Evolutionary conservation across 139 green algal species (phyloP).

Genomic region (Chlamydomonas urium): DNA sequence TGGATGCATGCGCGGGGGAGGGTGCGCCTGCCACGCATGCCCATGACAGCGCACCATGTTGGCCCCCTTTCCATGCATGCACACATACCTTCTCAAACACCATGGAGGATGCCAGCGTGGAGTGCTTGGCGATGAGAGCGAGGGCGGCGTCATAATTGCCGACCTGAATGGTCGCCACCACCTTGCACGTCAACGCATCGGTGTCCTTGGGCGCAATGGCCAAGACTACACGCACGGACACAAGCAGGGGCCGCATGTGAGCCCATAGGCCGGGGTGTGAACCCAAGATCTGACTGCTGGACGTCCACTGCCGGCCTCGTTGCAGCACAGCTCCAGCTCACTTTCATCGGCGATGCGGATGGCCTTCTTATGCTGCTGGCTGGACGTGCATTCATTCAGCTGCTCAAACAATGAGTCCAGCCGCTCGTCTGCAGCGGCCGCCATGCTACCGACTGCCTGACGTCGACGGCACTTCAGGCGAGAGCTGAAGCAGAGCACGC

Average conservation of each 20-base stretch:
- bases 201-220: constrained; percentile 52
- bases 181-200: constrained; percentile 67
- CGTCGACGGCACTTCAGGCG: too few relatives aligned
- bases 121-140: constrained; percentile 22
- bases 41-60: too few relatives aligned
- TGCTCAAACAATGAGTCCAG: constrained; percentile 35
- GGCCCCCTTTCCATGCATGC: neutral
- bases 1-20: too few relatives aligned
- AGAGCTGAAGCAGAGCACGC: too few relatives aligned
- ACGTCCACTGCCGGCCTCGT: neutral
- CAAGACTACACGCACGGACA: constrained; percentile 66
- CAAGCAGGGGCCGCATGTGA: neutral
- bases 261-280: neutral
- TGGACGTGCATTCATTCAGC: constrained; percentile 48
- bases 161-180: constrained; percentile 57
- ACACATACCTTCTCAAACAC: constrained; percentile 64
- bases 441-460: too few relatives aligned
- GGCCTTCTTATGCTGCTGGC: constrained; percentile 54
- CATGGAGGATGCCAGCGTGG: constrained; percentile 24
- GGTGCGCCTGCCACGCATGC: neutral
- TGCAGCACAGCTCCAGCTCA: constrained; percentile 22
- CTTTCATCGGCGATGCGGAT: constrained; percentile 62
- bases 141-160: constrained; percentile 51
- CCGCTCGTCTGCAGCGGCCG: too few relatives aligned
- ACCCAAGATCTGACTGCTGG: neutral